phyloP scores from a whole-genome alignment of 2,329 filamentous ascomycete genomes.

The Thelonectria rubi region DNA sequence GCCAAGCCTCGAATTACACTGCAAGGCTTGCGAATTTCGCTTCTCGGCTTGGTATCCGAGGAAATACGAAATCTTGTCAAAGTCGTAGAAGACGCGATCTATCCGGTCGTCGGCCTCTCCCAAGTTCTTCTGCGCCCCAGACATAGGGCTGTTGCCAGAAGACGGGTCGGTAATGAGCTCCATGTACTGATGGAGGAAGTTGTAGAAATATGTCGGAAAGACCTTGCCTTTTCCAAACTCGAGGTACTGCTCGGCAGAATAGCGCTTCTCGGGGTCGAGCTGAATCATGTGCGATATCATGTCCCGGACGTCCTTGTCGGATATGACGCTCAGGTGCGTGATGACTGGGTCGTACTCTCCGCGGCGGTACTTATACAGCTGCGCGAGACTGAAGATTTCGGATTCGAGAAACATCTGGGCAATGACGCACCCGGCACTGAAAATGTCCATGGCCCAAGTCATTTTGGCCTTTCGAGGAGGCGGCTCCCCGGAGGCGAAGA shows the following conservation, averaged over 20 bases:
- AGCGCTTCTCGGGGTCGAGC: slow-evolving; percentile 88
- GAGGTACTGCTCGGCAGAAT: slow-evolving; percentile 92
- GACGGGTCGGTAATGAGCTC: slow-evolving; percentile 91
- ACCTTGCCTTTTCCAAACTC: slow-evolving; percentile 91
- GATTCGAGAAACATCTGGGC: slow-evolving; percentile 95
- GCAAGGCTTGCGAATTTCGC: slow-evolving; percentile 42
- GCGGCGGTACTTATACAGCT: slow-evolving; percentile 92
- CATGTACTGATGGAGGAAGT: slow-evolving; percentile 97
- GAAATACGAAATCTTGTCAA: slow-evolving; percentile 97
- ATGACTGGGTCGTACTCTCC: slow-evolving; percentile 91
- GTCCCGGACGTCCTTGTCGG: slow-evolving; percentile 85
- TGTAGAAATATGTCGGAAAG: slow-evolving; percentile 97
- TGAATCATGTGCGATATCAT: slow-evolving; percentile 97
- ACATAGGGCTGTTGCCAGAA: slow-evolving; percentile 77
- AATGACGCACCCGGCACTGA: slow-evolving; percentile 96
- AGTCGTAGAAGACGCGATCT: slow-evolving; percentile 90
- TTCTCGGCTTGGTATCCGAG: slow-evolving; percentile 75
- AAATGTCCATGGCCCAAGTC: slow-evolving; percentile 98
- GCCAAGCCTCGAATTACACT: slow-evolving; percentile 55
- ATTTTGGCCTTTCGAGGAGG: slow-evolving; percentile 68
- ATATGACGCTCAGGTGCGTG: slow-evolving; percentile 83
- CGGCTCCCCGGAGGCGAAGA: slow-evolving; percentile 75
- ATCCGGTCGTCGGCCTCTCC: slow-evolving; percentile 94
- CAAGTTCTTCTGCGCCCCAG: slow-evolving; percentile 73
- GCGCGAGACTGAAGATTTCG: slow-evolving; percentile 96